phyloP scores from a whole-genome alignment of 169 alveolate species.

The Cryptosporidium muris region DNA sequence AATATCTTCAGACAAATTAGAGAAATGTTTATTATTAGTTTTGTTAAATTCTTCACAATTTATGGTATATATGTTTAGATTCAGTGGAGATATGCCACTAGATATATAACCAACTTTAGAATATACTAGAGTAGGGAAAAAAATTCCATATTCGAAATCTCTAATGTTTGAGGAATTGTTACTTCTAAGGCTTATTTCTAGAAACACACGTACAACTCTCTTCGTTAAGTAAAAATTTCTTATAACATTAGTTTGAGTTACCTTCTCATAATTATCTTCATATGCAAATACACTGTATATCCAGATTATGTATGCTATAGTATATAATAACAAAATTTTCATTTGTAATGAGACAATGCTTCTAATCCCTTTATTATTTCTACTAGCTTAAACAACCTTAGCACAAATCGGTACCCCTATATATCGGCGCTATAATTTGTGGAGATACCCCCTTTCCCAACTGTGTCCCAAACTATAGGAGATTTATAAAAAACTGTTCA shows the following conservation, averaged over 20 bases:
- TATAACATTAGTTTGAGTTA: conserved; percentile 31
- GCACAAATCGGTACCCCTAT: too few relatives aligned
- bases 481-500: too few relatives aligned
- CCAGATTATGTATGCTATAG: conserved; percentile 1
- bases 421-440: too few relatives aligned
- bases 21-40: too few relatives aligned
- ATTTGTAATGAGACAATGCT: neutral
- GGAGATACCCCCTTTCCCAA: too few relatives aligned
- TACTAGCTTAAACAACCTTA: too few relatives aligned
- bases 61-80: conserved; percentile 1
- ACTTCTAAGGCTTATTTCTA: conserved; percentile 38
- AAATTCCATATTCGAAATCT: conserved; percentile 11
- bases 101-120: conserved; percentile 44
- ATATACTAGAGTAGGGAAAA: conserved; percentile 2
- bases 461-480: too few relatives aligned
- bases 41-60: neutral
- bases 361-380: neutral
- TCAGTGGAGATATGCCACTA: conserved; percentile 31
- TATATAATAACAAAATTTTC: conserved; percentile 1
- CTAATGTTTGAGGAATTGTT: conserved; percentile 3
- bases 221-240: conserved; percentile 61
- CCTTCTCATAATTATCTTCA: conserved; percentile 1
- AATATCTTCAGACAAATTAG: too few relatives aligned
- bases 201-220: conserved; percentile 23
- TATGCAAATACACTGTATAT: conserved; percentile 1